Percentiles rank a stretch among this genome's conserved stretches.
These are phyloP conservation scores for Picea sitchensis DNA, from an alignment of 75 land plant genomes.

Conservation along the genomic window DNA sequence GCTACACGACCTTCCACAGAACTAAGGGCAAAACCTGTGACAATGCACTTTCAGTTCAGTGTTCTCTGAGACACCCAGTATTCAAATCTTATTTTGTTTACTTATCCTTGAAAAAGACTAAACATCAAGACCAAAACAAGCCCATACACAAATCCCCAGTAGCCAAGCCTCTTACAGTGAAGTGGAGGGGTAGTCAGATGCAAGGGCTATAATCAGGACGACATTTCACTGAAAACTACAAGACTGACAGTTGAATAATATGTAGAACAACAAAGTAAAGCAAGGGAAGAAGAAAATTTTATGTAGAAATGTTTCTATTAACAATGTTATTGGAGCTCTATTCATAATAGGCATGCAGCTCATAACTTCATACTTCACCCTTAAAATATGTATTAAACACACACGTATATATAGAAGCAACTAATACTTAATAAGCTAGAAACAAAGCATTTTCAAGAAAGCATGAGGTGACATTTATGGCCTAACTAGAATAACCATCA, in stretches of 20 bases:
- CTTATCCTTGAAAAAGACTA: no score
- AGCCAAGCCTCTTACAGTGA: no score
- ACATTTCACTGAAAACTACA: neutral
- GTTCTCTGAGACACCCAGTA: neutral
- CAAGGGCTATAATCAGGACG: no score
- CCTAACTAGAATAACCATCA: neutral
- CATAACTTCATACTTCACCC: neutral
- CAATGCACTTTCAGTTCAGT: conserved; percentile 7
- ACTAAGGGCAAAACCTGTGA: conserved; percentile 95
- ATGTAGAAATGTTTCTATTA: neutral
- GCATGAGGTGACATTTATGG: no score
- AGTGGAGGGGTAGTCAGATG: no score
- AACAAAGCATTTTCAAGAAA: neutral
- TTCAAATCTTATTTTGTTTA: no score
- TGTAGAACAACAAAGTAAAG: neutral
- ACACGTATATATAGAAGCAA: neutral
- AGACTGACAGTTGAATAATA: neutral
- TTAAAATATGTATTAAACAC: neutral
- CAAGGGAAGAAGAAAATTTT: neutral
- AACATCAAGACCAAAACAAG: no score
- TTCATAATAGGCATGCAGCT: neutral
- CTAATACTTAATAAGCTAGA: neutral
- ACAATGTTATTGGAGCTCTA: neutral
- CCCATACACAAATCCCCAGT: no score
- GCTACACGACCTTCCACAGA: conserved; percentile 99